These are phyloP conservation scores for Yamadazyma blattariae DNA, from an alignment of 1,139 yeast genomes.

Conservation along the genomic window DNA sequence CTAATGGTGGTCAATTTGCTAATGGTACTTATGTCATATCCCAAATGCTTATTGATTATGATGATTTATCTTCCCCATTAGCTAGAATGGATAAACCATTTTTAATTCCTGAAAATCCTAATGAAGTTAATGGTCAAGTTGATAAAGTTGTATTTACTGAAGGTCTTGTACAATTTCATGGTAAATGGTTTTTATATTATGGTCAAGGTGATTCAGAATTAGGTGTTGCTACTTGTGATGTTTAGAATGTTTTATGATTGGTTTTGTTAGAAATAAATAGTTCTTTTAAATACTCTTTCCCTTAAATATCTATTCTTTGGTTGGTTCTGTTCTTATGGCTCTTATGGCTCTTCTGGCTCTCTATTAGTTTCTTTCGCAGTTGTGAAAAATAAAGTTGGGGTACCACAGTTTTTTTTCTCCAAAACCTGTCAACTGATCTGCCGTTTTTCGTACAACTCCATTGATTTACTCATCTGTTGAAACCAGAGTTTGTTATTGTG, in stretches of 20 bases:
- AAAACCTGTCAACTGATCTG: no score
- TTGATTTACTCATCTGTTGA: no score
- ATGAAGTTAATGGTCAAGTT: constrained; percentile 42
- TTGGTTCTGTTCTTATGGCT: no score
- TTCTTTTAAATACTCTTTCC: no score
- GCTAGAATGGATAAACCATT: constrained; percentile 39
- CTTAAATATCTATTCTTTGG: no score
- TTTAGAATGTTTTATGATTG: constrained; percentile 5
- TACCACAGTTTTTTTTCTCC: no score
- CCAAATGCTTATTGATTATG: constrained; percentile 45
- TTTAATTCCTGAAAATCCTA: constrained; percentile 33
- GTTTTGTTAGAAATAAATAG: no score
- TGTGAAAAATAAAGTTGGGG: no score
- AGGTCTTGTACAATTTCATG: constrained; percentile 43
- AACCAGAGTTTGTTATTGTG: no score
- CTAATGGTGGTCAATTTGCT: constrained; percentile 34
- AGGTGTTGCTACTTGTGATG: constrained; percentile 40
- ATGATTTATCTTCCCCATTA: constrained; percentile 35
- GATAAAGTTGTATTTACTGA: constrained; percentile 45
- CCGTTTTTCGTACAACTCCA: no score
- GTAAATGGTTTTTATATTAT: constrained; percentile 41
- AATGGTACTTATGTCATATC: constrained; percentile 35
- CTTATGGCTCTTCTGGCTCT: no score
- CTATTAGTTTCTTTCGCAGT: no score
- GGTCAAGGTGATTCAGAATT: constrained; percentile 47